These are phyloP conservation scores for Chlorophyllum brunneum DNA, from an alignment of 768 basidiomycete species.

Conservation along the genomic window DNA sequence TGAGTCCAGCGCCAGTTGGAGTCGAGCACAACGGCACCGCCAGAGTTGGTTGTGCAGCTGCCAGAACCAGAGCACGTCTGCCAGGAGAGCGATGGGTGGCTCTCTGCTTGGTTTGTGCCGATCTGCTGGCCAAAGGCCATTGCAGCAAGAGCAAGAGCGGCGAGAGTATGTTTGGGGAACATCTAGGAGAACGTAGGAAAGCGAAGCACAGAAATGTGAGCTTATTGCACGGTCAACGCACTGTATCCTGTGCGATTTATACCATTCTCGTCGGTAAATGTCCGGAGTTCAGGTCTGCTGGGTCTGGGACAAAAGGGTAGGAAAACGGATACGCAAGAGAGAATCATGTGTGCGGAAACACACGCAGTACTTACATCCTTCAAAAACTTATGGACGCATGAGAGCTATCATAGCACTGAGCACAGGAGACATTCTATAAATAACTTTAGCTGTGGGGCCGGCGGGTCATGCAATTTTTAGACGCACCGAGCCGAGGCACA, in stretches of 20 bases:
- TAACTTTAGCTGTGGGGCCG: not conserved
- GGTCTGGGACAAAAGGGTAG: constrained; percentile 1
- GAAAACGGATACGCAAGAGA: constrained; percentile 6
- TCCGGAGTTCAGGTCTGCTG: not conserved
- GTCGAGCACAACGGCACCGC: constrained; percentile 9
- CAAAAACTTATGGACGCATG: not conserved
- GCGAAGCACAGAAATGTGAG: too few relatives aligned
- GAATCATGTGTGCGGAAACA: not conserved
- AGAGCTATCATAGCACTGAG: not conserved
- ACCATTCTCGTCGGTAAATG: constrained; percentile 1
- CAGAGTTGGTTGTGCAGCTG: not conserved
- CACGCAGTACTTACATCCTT: not conserved
- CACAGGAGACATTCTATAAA: constrained; percentile 6
- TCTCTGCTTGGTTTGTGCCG: constrained; percentile 11
- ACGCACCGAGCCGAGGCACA: constrained; percentile 1
- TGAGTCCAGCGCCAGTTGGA: constrained; percentile 15
- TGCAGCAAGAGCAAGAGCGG: constrained; percentile 5
- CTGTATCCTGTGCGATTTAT: too few relatives aligned
- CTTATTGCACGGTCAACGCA: too few relatives aligned
- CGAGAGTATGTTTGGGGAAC: constrained; percentile 7
- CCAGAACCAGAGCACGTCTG: constrained; percentile 35
- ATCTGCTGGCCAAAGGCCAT: constrained; percentile 10
- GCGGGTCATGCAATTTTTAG: not conserved
- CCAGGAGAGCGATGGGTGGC: constrained; percentile 12
- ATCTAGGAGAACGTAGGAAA: not conserved